Evolutionary conservation across 768 basidiomycete genomes (phyloP).

Genomic region (Boletus pseudo-olivaceus): DNA sequence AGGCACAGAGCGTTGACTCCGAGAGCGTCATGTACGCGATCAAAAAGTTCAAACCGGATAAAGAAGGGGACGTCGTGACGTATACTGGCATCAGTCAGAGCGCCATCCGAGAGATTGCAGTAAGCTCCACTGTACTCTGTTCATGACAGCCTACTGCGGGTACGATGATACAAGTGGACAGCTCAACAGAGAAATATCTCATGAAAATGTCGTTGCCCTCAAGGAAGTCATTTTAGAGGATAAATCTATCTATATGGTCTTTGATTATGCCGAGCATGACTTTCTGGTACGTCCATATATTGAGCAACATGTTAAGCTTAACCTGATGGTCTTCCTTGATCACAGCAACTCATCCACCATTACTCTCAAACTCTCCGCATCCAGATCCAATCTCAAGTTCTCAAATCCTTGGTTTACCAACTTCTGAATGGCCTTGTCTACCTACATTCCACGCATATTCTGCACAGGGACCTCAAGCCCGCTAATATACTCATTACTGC

Average conservation of each 20-base stretch:
- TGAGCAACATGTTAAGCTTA: neutral
- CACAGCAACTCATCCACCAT: constrained; percentile 97
- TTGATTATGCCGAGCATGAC: constrained; percentile 98
- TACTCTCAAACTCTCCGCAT: constrained; percentile 87
- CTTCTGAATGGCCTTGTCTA: constrained; percentile 92
- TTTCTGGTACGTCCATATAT: constrained; percentile 67
- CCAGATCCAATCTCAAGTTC: constrained; percentile 68
- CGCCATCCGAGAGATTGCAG: constrained; percentile 94
- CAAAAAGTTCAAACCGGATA: constrained; percentile 99
- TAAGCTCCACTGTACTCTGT: constrained; percentile 34
- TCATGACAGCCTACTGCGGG: constrained; percentile 14
- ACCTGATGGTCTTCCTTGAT: neutral
- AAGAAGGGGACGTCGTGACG: constrained; percentile 92
- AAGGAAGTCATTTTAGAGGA: constrained; percentile 96
- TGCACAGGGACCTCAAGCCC: constrained; percentile 97
- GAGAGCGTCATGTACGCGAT: constrained; percentile 83
- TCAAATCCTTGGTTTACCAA: constrained; percentile 93
- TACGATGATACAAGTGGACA: constrained; percentile 27
- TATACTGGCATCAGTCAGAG: constrained; percentile 99
- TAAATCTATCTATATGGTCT: constrained; percentile 99
- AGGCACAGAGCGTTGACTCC: constrained; percentile 75
- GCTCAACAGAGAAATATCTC: constrained; percentile 86
- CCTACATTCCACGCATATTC: constrained; percentile 90
- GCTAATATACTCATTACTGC: constrained; percentile 97
- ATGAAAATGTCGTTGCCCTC: constrained; percentile 88